A percentile compares a stretch with the other conserved stretches of the same genome.
These are phyloP conservation scores for Chaetothyriales sp. DNA, from an alignment of 2,329 filamentous ascomycete genomes.

Conservation along the genomic window DNA sequence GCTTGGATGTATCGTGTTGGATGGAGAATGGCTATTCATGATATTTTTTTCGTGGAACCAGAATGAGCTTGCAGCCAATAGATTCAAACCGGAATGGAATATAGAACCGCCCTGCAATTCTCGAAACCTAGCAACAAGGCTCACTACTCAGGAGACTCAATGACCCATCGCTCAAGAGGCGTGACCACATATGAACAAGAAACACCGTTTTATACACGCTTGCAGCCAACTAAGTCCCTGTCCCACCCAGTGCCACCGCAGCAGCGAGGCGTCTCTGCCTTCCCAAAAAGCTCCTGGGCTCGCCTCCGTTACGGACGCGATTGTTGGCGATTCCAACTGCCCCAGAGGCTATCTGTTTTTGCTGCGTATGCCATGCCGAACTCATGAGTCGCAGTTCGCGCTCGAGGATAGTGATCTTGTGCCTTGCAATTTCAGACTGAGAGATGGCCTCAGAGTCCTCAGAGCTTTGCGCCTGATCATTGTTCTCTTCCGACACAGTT, in stretches of 20 bases:
- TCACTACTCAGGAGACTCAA: not conserved
- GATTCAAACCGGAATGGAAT: not conserved
- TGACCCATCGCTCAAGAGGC: not conserved
- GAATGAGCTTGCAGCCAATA: not conserved
- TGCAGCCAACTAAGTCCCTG: not conserved
- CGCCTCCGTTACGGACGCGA: slow-evolving; percentile 21
- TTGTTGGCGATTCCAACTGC: not conserved
- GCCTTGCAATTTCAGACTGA: slow-evolving; percentile 9
- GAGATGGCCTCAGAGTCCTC: slow-evolving; percentile 3
- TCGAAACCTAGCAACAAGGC: too few relatives aligned
- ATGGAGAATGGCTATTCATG: not conserved
- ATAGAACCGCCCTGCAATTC: too few relatives aligned
- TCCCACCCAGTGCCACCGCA: slow-evolving; percentile 14
- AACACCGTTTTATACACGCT: not conserved
- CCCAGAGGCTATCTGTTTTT: slow-evolving; percentile 29
- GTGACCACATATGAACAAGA: too few relatives aligned
- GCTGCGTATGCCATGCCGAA: slow-evolving; percentile 34
- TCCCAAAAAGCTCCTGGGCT: slow-evolving; percentile 30
- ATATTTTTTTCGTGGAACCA: not conserved
- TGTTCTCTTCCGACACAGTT: slow-evolving; percentile 4
- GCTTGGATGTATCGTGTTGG: not conserved
- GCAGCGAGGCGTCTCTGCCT: slow-evolving; percentile 30
- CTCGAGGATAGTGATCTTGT: slow-evolving; percentile 12
- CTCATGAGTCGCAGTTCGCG: slow-evolving; percentile 31
- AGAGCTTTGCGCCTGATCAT: not conserved